These are phyloP conservation scores for Malbranchea cinnamomea DNA, from an alignment of 2,329 filamentous ascomycete genomes.

Conservation along the genomic window DNA sequence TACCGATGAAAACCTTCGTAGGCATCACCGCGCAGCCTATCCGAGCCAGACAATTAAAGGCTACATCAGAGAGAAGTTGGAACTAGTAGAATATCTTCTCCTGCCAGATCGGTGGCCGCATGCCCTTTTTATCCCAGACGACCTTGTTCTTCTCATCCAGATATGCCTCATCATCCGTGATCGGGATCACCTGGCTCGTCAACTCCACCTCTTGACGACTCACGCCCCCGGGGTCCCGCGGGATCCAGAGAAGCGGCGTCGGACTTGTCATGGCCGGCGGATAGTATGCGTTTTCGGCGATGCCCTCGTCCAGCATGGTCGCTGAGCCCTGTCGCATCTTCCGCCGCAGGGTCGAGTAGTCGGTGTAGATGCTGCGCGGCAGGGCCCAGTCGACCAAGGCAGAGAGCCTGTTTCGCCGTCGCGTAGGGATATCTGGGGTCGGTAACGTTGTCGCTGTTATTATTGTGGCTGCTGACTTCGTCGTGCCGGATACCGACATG, in stretches of 20 bases:
- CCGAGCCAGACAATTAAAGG: no score
- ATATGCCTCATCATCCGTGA: constrained; percentile 61
- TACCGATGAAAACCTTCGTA: no score
- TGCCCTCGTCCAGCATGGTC: constrained; percentile 46
- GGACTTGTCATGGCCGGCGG: constrained; percentile 52
- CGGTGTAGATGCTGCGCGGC: constrained; percentile 59
- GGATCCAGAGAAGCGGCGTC: constrained; percentile 64
- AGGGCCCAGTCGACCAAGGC: constrained; percentile 36
- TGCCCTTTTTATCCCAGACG: constrained; percentile 43
- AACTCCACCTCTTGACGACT: constrained; percentile 63
- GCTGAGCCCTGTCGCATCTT: constrained; percentile 47
- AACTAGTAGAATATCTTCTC: constrained; percentile 36
- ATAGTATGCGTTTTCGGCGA: constrained; percentile 53
- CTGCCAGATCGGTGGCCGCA: constrained; percentile 41
- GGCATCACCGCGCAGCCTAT: no score
- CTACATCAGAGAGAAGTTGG: no score
- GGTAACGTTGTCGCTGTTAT: constrained; percentile 3
- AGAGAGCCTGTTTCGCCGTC: constrained; percentile 7
- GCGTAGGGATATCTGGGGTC: no score
- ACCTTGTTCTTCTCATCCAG: constrained; percentile 56
- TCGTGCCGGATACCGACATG: no score
- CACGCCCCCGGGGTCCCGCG: constrained; percentile 57
- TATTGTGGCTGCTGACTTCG: no score
- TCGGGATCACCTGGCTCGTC: constrained; percentile 54
- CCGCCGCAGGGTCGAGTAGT: constrained; percentile 56